Percentiles rank a stretch among this genome's conserved stretches.
Evolutionary conservation across 768 basidiomycete species (phyloP).

Genomic region (Dacryopinax primogenitus): DNA sequence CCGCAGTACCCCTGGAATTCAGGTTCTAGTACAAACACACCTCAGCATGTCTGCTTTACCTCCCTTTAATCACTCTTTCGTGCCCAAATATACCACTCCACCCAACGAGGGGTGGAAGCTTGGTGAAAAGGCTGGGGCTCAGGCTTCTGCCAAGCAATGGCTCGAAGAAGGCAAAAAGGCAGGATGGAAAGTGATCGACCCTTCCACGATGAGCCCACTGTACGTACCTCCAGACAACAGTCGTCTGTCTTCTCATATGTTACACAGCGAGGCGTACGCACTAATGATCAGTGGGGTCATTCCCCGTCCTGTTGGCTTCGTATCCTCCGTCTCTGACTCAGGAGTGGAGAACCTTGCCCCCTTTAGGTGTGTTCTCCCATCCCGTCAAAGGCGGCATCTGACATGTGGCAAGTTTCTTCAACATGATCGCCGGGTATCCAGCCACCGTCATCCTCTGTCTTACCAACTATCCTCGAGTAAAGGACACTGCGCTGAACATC

Average conservation of each 20-base stretch:
- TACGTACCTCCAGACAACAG: not conserved
- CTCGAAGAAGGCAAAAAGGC: not conserved
- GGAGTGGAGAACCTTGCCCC: slow-evolving; percentile 52
- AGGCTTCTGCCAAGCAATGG: not conserved
- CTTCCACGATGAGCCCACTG: not conserved
- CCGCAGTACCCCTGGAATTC: too few species aligned
- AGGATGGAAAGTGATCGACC: slow-evolving; percentile 7
- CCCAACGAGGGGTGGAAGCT: slow-evolving; percentile 13
- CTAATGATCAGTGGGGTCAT: slow-evolving; percentile 46
- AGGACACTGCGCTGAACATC: slow-evolving; percentile 57
- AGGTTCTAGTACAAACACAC: too few species aligned
- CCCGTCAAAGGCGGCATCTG: not conserved
- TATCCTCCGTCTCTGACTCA: slow-evolving; percentile 43
- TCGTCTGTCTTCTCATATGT: not conserved
- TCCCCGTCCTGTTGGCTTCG: slow-evolving; percentile 56
- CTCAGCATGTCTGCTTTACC: too few species aligned
- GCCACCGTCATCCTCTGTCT: slow-evolving; percentile 54
- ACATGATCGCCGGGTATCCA: slow-evolving; percentile 49
- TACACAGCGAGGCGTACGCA: slow-evolving; percentile 31
- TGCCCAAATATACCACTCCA: not conserved
- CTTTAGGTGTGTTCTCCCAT: slow-evolving; percentile 37
- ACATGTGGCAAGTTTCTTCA: slow-evolving; percentile 39
- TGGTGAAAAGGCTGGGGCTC: slow-evolving; percentile 7
- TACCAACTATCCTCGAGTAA: slow-evolving; percentile 27
- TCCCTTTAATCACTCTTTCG: not conserved